A percentile compares a stretch with the other conserved stretches of the same genome.
Evolutionary conservation across 1,284 basidiomycete species (phyloP).

Genomic region (Cryptococcus deneoformans): DNA sequence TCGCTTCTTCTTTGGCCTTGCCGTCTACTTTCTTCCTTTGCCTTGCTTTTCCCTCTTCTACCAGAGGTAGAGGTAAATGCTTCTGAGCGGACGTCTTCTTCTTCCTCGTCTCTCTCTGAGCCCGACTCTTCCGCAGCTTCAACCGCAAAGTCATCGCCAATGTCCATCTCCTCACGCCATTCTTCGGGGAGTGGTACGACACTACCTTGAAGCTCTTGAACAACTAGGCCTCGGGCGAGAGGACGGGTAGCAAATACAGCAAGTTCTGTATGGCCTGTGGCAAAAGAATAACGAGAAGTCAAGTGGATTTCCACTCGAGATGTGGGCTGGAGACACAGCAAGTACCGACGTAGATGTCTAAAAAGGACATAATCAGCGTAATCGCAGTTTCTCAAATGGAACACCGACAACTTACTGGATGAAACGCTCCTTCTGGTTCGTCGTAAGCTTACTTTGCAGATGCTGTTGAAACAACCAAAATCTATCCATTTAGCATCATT

Average conservation of each 20-base stretch:
- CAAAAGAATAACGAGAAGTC: conserved; percentile 40
- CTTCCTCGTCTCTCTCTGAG: conserved; percentile 20
- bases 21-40: conserved; percentile 13
- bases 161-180: conserved; percentile 42
- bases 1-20: conserved; percentile 29
- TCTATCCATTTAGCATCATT: conserved; percentile 13
- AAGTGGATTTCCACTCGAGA: conserved; percentile 46
- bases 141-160: conserved; percentile 34
- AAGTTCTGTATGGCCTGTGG: conserved; percentile 43
- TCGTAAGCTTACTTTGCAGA: conserved; percentile 29
- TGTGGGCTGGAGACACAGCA: conserved; percentile 32
- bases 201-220: conserved; percentile 41
- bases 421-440: conserved; percentile 32
- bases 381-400: background rate
- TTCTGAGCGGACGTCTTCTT: conserved; percentile 13
- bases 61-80: conserved; percentile 6
- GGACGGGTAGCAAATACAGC: conserved; percentile 43
- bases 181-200: conserved; percentile 40
- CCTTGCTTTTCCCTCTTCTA: conserved; percentile 12
- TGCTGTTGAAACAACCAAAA: conserved; percentile 38
- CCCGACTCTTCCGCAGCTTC: conserved; percentile 27
- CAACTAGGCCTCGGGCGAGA: conserved; percentile 25
- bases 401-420: conserved; percentile 21
- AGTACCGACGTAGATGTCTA: conserved; percentile 44
- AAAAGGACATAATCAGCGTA: background rate